Percentiles rank a stretch among this genome's conserved stretches.
Evolutionary conservation across 306 rosid species (phyloP).

Genomic region (Prunus davidiana): DNA sequence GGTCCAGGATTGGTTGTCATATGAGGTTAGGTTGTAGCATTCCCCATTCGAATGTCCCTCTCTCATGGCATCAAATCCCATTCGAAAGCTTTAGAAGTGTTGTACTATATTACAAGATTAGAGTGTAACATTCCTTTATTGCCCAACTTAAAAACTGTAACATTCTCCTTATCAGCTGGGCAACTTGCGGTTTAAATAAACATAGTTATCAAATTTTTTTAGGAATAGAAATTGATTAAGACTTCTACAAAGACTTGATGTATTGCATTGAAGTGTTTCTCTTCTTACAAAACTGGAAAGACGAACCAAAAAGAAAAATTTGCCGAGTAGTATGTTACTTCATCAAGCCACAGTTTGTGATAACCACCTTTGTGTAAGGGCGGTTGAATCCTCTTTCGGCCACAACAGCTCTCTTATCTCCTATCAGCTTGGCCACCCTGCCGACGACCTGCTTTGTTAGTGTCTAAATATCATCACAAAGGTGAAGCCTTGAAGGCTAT

Average conservation of each 20-base stretch:
- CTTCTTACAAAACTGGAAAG: slow-evolving; percentile 13
- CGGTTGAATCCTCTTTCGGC: slow-evolving; percentile 92
- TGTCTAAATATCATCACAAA: not conserved
- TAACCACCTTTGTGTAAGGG: slow-evolving; percentile 61
- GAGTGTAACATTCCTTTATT: not conserved
- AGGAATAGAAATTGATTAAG: not conserved
- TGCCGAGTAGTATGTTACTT: slow-evolving; percentile 18
- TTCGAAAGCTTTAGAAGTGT: not conserved
- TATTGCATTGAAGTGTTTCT: not conserved
- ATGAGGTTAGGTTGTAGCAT: not conserved
- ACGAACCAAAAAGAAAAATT: not conserved
- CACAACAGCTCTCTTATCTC: slow-evolving; percentile 82
- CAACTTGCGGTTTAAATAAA: not conserved
- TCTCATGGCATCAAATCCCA: not conserved
- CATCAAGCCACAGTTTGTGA: slow-evolving; percentile 64
- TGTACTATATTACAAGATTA: not conserved
- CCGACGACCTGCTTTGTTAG: slow-evolving; percentile 3
- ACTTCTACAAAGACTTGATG: not conserved
- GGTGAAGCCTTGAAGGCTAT: not conserved
- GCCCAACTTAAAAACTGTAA: not conserved
- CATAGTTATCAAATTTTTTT: not conserved
- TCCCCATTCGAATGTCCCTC: not conserved
- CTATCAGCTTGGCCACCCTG: slow-evolving; percentile 91
- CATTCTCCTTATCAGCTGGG: not conserved
- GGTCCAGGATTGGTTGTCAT: not conserved